Conservation (phyloP, 1,284 basidiomycete genomes). For the Porodaedalea pini region DNA sequence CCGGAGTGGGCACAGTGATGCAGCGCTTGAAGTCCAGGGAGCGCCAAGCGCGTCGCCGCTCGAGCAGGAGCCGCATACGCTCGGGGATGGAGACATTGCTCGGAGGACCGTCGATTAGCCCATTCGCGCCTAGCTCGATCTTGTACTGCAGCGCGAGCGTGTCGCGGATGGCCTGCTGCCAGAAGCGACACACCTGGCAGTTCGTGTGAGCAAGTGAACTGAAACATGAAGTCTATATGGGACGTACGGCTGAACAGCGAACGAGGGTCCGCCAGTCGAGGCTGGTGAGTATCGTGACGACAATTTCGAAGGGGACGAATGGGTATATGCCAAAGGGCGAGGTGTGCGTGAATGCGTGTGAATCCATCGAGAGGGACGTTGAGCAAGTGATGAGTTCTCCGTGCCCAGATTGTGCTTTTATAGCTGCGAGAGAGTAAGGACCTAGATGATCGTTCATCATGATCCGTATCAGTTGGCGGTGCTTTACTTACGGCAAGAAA, state of each 20-base stretch:
- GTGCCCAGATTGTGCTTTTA: background rate
- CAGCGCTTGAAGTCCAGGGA: constrained; percentile 35
- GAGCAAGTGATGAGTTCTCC: background rate
- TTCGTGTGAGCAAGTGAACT: background rate
- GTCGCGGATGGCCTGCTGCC: constrained; percentile 34
- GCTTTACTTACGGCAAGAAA: background rate
- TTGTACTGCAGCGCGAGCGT: constrained; percentile 44
- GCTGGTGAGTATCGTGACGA: constrained; percentile 26
- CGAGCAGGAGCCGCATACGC: constrained; percentile 37
- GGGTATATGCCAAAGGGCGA: constrained; percentile 13
- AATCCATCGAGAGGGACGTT: background rate
- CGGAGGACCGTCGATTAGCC: constrained; percentile 36
- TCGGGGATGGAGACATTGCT: constrained; percentile 27
- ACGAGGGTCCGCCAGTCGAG: constrained; percentile 27
- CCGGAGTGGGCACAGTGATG: constrained; percentile 34
- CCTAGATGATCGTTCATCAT: background rate
- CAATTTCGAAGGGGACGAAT: constrained; percentile 28
- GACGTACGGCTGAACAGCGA: constrained; percentile 26
- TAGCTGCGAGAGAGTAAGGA: background rate
- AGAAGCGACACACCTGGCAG: constrained; percentile 39
- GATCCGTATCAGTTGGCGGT: background rate
- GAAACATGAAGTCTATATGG: background rate
- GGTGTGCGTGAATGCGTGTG: background rate
- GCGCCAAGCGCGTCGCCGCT: constrained; percentile 41
- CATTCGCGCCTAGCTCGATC: constrained; percentile 47